These are phyloP conservation scores for Suillus tomentosus DNA, from an alignment of 768 basidiomycete genomes.

Conservation along the genomic window DNA sequence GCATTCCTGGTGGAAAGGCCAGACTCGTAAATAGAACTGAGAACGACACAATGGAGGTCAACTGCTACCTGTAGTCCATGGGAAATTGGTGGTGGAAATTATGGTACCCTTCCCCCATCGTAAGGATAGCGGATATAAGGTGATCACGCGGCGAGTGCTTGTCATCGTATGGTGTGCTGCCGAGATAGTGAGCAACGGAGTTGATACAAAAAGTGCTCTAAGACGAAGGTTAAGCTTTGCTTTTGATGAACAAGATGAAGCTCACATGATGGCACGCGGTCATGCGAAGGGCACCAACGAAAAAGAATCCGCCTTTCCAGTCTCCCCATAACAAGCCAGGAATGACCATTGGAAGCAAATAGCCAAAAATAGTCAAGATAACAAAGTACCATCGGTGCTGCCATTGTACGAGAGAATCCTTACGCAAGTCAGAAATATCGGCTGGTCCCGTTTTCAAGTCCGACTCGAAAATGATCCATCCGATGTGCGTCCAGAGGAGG, in stretches of 20 bases:
- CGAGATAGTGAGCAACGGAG: constrained; percentile 85
- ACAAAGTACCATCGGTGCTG: constrained; percentile 75
- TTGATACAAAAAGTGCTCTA: constrained; percentile 89
- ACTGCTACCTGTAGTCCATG: constrained; percentile 52
- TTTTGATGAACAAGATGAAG: constrained; percentile 19
- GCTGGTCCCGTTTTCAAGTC: constrained; percentile 68
- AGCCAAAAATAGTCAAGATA: constrained; percentile 67
- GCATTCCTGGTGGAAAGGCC: constrained; percentile 55
- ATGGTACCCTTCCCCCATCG: constrained; percentile 70
- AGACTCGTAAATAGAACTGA: constrained; percentile 12
- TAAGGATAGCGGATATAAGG: constrained; percentile 78
- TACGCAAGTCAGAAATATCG: constrained; percentile 72
- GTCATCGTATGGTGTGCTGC: constrained; percentile 81
- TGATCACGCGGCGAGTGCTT: constrained; percentile 76
- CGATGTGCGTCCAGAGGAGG: constrained; percentile 76
- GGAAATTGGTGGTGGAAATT: constrained; percentile 90
- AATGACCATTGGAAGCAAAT: constrained; percentile 64
- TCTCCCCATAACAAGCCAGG: constrained; percentile 76
- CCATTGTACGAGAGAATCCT: constrained; percentile 71
- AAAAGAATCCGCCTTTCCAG: constrained; percentile 77
- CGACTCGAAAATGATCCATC: constrained; percentile 85
- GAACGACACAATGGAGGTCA: neutral
- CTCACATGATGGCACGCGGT: constrained; percentile 81
- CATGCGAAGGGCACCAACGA: constrained; percentile 70
- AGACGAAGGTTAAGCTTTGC: constrained; percentile 6